Evolutionary conservation across 208 protist genomes (phyloP), one percentile per base, ranked within the genome.

Genomic region (Crithidia brevicula): DNA sequence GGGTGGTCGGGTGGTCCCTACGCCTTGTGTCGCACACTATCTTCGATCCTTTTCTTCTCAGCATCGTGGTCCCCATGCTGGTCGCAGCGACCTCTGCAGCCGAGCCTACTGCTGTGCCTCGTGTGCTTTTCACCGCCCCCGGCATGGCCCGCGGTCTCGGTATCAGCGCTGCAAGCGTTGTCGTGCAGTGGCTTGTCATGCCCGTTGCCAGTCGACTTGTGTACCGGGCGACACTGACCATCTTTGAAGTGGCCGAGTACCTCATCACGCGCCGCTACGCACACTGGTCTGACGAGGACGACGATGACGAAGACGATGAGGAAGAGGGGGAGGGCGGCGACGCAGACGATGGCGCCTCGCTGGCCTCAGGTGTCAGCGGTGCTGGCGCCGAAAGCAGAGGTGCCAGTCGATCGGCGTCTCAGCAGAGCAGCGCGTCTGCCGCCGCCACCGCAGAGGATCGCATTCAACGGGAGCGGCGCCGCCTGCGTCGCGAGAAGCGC

Each of bases 191-290:
- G 40, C 16, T 92, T 6, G 34, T 96, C 52, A 77, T 80, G 54
- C 91, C 91, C 13, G 50, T 54, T 9, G 62, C 82, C 8, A 83
- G 74, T 27, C 73, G 79, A 16, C 76, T 92, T 10, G 77, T 86
- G 27, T 80, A 93, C 69, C 83, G 88, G 7, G 85, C 71, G 0
- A 62, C 91, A 22, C 76, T 96, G 46, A 88, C 86, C 0, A 64
- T 88, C 27, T 83, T 71, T 22, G 87, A 94, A 47, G 79, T 74
- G 3, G 45, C 69, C 23, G 87, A 96, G 81, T 96, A 96, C 53
- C 60, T 93, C 10, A 52, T 93, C 15, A 57, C 87, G 47, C 91
- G 91, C 23, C 87, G 91, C 40, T 96, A 96, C 66, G 58, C 66
- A 7, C 40, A 49, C 36, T 74, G 68, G 63, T 72, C 66, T n/a